Percentiles rank a stretch among this genome's conserved stretches.
These are phyloP conservation scores for Sporodiniella umbellata DNA, from an alignment of 371 early-diverging fungal species.

Conservation along the genomic window DNA sequence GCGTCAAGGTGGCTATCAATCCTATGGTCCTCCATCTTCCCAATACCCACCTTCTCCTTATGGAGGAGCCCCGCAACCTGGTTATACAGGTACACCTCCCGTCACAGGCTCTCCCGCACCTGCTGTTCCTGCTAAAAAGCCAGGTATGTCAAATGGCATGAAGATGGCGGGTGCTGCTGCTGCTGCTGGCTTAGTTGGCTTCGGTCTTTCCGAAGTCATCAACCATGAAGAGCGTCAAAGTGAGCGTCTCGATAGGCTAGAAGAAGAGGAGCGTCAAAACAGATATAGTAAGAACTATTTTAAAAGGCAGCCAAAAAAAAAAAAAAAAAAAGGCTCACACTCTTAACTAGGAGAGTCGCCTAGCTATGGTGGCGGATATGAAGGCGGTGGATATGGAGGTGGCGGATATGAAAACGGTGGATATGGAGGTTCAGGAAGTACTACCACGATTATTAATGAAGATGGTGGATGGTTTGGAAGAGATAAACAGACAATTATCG, in stretches of 20 bases:
- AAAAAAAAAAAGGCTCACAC: too few relatives aligned
- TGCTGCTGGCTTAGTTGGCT: slow-evolving; percentile 36
- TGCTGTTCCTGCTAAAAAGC: slow-evolving; percentile 10
- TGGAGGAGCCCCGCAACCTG: slow-evolving; percentile 1
- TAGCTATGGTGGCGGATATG: slow-evolving; percentile 1
- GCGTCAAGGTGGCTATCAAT: background rate
- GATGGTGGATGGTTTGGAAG: slow-evolving; percentile 40
- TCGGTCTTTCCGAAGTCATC: slow-evolving; percentile 38
- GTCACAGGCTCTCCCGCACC: slow-evolving; percentile 3
- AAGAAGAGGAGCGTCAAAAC: slow-evolving; percentile 24
- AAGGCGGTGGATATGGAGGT: too few relatives aligned
- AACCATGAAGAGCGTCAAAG: slow-evolving; percentile 37
- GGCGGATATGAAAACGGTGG: background rate
- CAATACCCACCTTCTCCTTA: slow-evolving; percentile 3
- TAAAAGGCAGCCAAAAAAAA: background rate
- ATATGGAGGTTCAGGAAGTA: background rate
- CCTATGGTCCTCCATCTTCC: slow-evolving; percentile 1
- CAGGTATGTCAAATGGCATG: slow-evolving; percentile 38
- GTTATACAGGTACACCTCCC: background rate
- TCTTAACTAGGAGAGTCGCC: slow-evolving; percentile 3
- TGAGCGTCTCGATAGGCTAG: slow-evolving; percentile 25
- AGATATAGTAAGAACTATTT: slow-evolving; percentile 8
- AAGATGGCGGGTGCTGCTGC: slow-evolving; percentile 42
- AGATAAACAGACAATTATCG: slow-evolving; percentile 34
- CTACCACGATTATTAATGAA: slow-evolving; percentile 36